Evolutionary conservation across 176 grass and related monocot species (phyloP).

Genomic region (Carex pumila): DNA sequence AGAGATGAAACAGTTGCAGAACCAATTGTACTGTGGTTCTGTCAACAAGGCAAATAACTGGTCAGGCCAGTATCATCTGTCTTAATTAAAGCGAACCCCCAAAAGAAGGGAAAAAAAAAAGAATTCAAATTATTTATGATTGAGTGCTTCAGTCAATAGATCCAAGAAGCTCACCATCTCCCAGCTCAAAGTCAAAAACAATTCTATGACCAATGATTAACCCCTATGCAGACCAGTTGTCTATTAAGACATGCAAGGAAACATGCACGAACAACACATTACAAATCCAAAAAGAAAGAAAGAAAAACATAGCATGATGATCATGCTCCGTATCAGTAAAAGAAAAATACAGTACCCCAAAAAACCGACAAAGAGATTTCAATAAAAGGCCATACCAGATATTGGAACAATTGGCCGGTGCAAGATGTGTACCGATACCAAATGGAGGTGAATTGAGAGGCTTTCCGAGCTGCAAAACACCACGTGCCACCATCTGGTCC

Average conservation of each 20-base stretch:
- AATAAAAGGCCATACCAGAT: slow-evolving; percentile 55
- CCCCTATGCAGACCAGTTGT: neutral
- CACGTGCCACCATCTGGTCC: slow-evolving; percentile 64
- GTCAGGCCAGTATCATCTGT: slow-evolving; percentile 13
- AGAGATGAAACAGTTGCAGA: slow-evolving; percentile 20
- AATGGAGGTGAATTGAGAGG: slow-evolving; percentile 39
- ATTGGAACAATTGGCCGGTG: slow-evolving; percentile 57
- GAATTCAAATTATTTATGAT: neutral
- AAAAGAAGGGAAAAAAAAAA: slow-evolving; percentile 14
- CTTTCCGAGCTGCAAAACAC: slow-evolving; percentile 42
- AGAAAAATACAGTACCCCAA: neutral
- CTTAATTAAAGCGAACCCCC: slow-evolving; percentile 4
- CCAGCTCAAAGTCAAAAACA: neutral
- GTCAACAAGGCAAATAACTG: slow-evolving; percentile 31
- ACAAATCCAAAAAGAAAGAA: neutral
- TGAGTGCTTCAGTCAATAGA: neutral
- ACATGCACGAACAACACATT: neutral
- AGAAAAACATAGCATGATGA: neutral
- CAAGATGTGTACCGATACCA: slow-evolving; percentile 61
- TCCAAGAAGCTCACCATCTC: neutral
- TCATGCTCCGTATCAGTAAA: neutral
- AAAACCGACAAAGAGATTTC: neutral
- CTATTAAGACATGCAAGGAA: neutral
- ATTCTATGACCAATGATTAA: neutral
- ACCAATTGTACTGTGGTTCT: slow-evolving; percentile 22